Evolutionary conservation across 768 basidiomycete species (phyloP), one percentile per base, ranked within the genome.

Genomic region (Rhizopogon roseolus): DNA sequence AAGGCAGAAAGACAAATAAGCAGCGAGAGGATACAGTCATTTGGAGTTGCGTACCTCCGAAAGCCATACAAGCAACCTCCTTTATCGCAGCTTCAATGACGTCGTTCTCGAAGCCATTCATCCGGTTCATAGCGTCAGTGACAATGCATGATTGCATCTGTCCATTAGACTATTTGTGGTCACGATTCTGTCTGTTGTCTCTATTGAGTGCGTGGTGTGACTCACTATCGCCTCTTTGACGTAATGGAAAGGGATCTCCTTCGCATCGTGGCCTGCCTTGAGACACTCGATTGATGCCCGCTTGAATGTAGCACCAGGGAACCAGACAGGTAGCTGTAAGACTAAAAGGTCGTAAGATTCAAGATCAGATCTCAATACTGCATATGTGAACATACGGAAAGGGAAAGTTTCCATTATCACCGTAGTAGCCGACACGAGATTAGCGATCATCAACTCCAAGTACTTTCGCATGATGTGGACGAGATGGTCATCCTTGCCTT

Each of bases 301-400:
- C 52, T 66, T 68, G 53, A 75, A 71, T 11, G 50, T 41, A 19
- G 70, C 71, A 16, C 71, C 70, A 16, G 74, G 73, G 45, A 73
- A 60, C 73, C 72, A 74, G 7, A 53, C 66, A 66, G 51, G 50
- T n/a, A 45, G 27, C 8, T 27, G 38, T 13, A 44, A 36, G 14
- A 53, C 52, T 53, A n/a, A 34, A 29, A 11, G 17, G 36, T 22
- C 22, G 54, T 56, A 11, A 36, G 34, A 36, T 32, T 32, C 10
- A 8, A 29, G 13, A 36, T 4, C 13, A 13, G 10, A 36, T 11
- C 4, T 11, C 8, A 32, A 8, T 10, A 11, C 1, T 36, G 34
- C 34, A 36, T 13, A 11, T 36, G 13, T 11, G 34, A 13, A 36
- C 34, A 1, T 36, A 36, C 34, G 34, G 11, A 11, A 36, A 36